These are phyloP conservation scores for Haematococcus lacustris DNA, from an alignment of 139 green algal species.

Conservation along the genomic window DNA sequence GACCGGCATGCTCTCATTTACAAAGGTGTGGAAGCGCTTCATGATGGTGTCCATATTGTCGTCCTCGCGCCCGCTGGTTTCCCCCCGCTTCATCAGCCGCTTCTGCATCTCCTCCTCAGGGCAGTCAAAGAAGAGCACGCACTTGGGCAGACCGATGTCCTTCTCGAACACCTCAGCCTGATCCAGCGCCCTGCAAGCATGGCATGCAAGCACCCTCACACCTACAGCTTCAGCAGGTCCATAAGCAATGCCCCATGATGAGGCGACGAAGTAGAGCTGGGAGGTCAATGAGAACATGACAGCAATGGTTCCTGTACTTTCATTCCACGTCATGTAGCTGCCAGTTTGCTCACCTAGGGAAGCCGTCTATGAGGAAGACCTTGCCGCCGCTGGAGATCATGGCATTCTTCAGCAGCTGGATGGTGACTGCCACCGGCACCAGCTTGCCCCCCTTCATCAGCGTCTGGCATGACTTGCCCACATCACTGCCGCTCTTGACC, in stretches of 20 bases:
- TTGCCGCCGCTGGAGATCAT: conserved; percentile 52
- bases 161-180: conserved; percentile 69
- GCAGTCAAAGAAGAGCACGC: conserved; percentile 37
- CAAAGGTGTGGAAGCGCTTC: conserved; percentile 91
- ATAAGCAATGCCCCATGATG: too few relatives aligned
- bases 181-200: conserved; percentile 60
- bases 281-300: too few relatives aligned
- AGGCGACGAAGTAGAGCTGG: too few relatives aligned
- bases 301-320: too few relatives aligned
- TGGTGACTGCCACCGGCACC: conserved; percentile 63
- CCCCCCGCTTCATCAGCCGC: conserved; percentile 77
- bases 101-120: conserved; percentile 71
- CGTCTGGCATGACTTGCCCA: conserved; percentile 55
- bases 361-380: conserved; percentile 88
- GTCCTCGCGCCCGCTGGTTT: conserved; percentile 83
- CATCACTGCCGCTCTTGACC: conserved; percentile 50
- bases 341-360: conserved; percentile 59
- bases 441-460: conserved; percentile 82
- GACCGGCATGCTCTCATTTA: conserved; percentile 75
- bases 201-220: too few relatives aligned
- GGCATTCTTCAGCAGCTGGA: conserved; percentile 62
- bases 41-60: conserved; percentile 92
- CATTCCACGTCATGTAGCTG: too few relatives aligned
- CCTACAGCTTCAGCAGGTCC: too few relatives aligned
- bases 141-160: conserved; percentile 33